Percentiles rank a stretch among this genome's conserved stretches.
These are phyloP conservation scores for Claviceps purpurea DNA, from an alignment of 2,329 filamentous ascomycete genomes.

Conservation along the genomic window DNA sequence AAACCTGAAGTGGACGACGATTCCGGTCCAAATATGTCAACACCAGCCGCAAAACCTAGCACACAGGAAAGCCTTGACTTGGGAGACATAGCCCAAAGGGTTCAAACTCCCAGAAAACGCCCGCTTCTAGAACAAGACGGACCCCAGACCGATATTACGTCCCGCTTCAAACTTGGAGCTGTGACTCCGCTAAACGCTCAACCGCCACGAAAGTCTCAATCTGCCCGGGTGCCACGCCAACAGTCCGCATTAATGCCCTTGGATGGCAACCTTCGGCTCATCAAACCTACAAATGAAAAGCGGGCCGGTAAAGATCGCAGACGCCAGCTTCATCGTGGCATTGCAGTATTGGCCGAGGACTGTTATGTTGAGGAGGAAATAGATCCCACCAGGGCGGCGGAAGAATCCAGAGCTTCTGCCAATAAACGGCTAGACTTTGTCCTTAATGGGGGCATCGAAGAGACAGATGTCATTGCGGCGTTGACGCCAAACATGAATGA, in stretches of 20 bases:
- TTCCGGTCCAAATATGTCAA: slow-evolving; percentile 17
- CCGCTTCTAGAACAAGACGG: slow-evolving; percentile 12
- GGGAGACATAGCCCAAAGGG: slow-evolving; percentile 18
- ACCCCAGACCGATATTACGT: slow-evolving; percentile 2
- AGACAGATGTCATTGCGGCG: background rate
- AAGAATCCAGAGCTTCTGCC: slow-evolving; percentile 4
- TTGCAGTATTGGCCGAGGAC: slow-evolving; percentile 31
- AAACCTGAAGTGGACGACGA: slow-evolving; percentile 26
- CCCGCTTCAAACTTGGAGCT: background rate
- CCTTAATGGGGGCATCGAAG: slow-evolving; percentile 14
- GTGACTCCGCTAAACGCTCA: slow-evolving; percentile 1
- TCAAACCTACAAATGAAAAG: slow-evolving; percentile 13
- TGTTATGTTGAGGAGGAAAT: slow-evolving; percentile 17
- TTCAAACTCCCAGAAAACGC: slow-evolving; percentile 24
- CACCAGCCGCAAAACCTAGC: slow-evolving; percentile 14
- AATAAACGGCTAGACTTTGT: slow-evolving; percentile 21
- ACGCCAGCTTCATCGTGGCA: background rate
- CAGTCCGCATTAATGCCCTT: slow-evolving; percentile 23
- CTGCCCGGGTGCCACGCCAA: slow-evolving; percentile 7
- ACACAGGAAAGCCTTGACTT: slow-evolving; percentile 48
- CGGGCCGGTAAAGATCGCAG: slow-evolving; percentile 4
- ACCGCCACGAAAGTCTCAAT: background rate
- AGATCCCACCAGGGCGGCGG: background rate
- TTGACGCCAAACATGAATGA: background rate
- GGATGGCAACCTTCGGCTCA: slow-evolving; percentile 19